phyloP scores from a whole-genome alignment of 2,329 filamentous ascomycete genomes.

The Calonectria hawksworthii region DNA sequence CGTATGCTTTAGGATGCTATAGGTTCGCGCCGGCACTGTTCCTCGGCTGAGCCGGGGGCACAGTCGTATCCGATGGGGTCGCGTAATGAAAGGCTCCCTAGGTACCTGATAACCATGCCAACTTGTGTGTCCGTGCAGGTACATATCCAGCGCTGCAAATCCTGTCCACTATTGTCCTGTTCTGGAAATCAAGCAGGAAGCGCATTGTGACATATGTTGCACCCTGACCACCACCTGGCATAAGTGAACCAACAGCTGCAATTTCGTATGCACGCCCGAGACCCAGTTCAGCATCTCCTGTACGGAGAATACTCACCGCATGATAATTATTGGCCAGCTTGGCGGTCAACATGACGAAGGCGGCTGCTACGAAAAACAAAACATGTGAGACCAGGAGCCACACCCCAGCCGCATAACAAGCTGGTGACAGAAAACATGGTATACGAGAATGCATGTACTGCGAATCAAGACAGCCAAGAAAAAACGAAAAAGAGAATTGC shows the following conservation, averaged over 20 bases:
- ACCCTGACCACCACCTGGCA: not conserved
- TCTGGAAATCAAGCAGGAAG: constrained; percentile 16
- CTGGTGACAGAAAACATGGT: not conserved
- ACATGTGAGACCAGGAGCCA: constrained; percentile 9
- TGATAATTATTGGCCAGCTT: not conserved
- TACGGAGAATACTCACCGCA: not conserved
- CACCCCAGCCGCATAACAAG: not conserved
- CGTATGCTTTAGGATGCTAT: not conserved
- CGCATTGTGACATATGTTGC: constrained; percentile 1
- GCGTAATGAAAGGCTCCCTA: constrained; percentile 6
- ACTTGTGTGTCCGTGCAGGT: not conserved
- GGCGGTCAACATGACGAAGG: constrained; percentile 25
- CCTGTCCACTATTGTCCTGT: not conserved
- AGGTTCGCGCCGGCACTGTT: not conserved
- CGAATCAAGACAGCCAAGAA: not conserved
- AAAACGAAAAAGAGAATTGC: no score
- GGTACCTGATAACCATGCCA: constrained; percentile 6
- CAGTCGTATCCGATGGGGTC: constrained; percentile 20
- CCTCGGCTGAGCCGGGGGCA: constrained; percentile 5
- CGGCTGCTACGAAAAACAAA: not conserved
- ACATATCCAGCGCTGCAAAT: not conserved
- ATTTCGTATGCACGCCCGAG: not conserved
- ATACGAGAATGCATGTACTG: not conserved
- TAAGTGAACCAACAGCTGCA: not conserved
- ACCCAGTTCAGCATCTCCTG: not conserved